These are phyloP conservation scores for Cyberlindnera veronae DNA, from an alignment of 805 yeast genomes.

Conservation along the genomic window DNA sequence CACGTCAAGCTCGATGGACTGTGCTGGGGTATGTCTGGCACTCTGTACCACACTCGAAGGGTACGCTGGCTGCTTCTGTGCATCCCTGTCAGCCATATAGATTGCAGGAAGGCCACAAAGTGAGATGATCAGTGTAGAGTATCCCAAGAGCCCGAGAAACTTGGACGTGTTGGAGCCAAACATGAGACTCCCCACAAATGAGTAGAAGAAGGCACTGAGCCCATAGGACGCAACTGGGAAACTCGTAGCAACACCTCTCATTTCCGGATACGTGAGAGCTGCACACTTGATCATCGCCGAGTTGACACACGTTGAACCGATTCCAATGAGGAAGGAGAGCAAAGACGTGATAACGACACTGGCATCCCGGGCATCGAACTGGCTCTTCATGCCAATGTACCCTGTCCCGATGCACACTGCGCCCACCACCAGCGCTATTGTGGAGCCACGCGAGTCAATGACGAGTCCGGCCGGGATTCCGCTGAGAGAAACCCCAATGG, in stretches of 20 bases:
- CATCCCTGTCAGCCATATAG: slow-evolving; percentile 20
- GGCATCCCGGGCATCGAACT: slow-evolving; percentile 40
- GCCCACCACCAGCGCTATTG: slow-evolving; percentile 48
- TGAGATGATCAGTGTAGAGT: slow-evolving; percentile 39
- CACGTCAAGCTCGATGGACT: slow-evolving; percentile 19
- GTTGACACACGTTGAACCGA: slow-evolving; percentile 65
- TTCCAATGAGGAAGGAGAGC: slow-evolving; percentile 55
- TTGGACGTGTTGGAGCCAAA: slow-evolving; percentile 57
- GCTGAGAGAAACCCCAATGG: slow-evolving; percentile 55
- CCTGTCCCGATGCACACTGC: slow-evolving; percentile 48
- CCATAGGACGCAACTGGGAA: slow-evolving; percentile 76
- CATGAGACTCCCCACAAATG: slow-evolving; percentile 48
- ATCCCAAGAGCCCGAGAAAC: slow-evolving; percentile 40
- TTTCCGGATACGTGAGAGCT: slow-evolving; percentile 62
- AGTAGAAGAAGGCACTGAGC: slow-evolving; percentile 64
- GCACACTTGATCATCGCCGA: slow-evolving; percentile 70
- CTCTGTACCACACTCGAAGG: background rate
- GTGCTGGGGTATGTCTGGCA: slow-evolving; percentile 6
- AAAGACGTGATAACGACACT: slow-evolving; percentile 40
- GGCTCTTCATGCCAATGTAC: slow-evolving; percentile 51
- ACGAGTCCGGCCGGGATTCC: slow-evolving; percentile 69
- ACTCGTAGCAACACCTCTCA: slow-evolving; percentile 72
- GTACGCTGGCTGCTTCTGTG: slow-evolving; percentile 5
- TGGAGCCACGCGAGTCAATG: slow-evolving; percentile 62
- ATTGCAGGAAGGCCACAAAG: slow-evolving; percentile 46